Conservation (phyloP, 345 rosid species). For the Microthlaspi erraticum region DNA sequence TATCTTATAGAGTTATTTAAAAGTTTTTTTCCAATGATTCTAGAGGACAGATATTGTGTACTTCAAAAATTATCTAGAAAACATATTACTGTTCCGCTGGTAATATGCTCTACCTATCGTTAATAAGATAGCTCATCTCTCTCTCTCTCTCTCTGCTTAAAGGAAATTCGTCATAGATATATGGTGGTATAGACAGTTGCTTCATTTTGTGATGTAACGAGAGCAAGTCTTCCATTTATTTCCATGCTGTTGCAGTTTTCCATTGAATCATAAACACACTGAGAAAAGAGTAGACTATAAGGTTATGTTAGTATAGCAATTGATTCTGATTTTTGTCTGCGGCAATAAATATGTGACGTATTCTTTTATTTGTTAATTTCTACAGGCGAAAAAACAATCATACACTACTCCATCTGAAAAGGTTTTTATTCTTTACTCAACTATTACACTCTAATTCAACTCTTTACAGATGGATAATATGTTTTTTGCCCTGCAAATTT, state of each 20-base stretch:
- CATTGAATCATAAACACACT: not conserved
- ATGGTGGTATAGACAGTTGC: slow-evolving; percentile 1
- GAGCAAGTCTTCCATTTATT: not conserved
- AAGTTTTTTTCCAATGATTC: not conserved
- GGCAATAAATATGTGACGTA: not conserved
- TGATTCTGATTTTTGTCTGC: slow-evolving; percentile 17
- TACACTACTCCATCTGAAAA: slow-evolving; percentile 49
- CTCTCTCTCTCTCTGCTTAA: slow-evolving; percentile 14
- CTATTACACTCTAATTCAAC: slow-evolving; percentile 18
- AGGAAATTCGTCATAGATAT: slow-evolving; percentile 14
- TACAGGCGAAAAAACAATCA: slow-evolving; percentile 65
- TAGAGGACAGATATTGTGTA: slow-evolving; percentile 7
- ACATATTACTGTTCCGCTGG: not conserved
- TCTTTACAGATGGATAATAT: slow-evolving; percentile 22
- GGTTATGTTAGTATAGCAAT: slow-evolving; percentile 25
- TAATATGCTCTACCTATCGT: slow-evolving; percentile 9
- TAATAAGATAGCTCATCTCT: slow-evolving; percentile 7
- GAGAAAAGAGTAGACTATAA: slow-evolving; percentile 14
- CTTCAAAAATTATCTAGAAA: slow-evolving; percentile 16
- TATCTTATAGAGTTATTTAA: slow-evolving; percentile 1
- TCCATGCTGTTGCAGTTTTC: slow-evolving; percentile 4
- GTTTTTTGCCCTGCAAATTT: slow-evolving; percentile 15
- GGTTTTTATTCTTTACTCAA: slow-evolving; percentile 48
- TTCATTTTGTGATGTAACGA: not conserved
- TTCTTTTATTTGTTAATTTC: slow-evolving; percentile 24